These are phyloP conservation scores for Sporothrix brasiliensis DNA, from an alignment of 2,329 filamentous ascomycete genomes.

Conservation along the genomic window DNA sequence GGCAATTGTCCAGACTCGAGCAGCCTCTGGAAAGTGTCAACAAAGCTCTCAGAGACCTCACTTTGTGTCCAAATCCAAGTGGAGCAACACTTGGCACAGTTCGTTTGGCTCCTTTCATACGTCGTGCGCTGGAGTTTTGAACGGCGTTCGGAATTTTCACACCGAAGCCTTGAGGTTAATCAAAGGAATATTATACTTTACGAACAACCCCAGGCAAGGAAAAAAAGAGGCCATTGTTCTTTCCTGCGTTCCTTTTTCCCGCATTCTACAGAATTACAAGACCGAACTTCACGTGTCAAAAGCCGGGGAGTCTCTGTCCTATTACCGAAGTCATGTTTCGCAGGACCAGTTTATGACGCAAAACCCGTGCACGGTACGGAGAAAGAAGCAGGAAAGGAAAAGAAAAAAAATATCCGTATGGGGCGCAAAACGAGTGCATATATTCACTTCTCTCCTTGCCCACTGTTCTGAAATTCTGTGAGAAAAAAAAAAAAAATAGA, in stretches of 20 bases:
- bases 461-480: neutral
- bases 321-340: neutral
- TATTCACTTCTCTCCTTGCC: neutral
- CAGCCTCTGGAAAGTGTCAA: too few species aligned
- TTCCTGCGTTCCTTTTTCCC: neutral
- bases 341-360: neutral
- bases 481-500: neutral
- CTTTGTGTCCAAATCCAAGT: too few species aligned
- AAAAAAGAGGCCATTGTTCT: neutral
- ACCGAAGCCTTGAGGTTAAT: neutral
- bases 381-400: too few species aligned
- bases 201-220: too few species aligned
- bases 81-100: too few species aligned
- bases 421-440: too few species aligned
- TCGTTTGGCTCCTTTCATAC: too few species aligned
- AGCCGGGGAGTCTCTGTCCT: constrained; percentile 1
- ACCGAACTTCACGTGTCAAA: constrained; percentile 17
- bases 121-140: neutral
- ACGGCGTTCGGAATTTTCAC: constrained; percentile 7
- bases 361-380: neutral
- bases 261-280: neutral
- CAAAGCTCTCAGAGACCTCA: too few species aligned
- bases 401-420: too few species aligned
- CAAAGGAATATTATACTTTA: neutral
- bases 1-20: too few species aligned